phyloP scores from a whole-genome alignment of 805 yeast species.

The Monosporozyma aquatica region DNA sequence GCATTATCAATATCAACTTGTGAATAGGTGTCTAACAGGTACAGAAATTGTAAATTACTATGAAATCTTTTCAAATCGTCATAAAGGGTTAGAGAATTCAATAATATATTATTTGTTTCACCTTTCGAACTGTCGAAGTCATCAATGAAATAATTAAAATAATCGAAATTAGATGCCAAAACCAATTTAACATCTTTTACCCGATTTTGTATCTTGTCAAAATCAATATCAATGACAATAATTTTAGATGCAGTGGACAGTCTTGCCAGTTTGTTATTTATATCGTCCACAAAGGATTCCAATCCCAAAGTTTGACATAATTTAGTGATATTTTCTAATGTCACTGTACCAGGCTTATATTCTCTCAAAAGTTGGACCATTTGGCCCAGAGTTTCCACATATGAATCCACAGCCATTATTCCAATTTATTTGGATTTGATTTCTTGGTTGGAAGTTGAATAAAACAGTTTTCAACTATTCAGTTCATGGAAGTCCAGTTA shows the following conservation, averaged over 20 bases:
- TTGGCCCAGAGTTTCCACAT: constrained; percentile 20
- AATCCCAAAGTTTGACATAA: constrained; percentile 29
- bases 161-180: constrained; percentile 30
- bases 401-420: constrained; percentile 21
- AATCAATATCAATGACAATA: constrained; percentile 31
- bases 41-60: constrained; percentile 26
- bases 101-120: constrained; percentile 20
- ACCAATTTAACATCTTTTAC: constrained; percentile 31
- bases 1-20: constrained; percentile 21
- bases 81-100: constrained; percentile 23
- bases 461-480: too few species aligned
- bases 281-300: constrained; percentile 29
- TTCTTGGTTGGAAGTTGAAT: too few species aligned
- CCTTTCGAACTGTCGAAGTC: background rate
- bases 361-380: constrained; percentile 26
- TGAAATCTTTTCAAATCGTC: constrained; percentile 26
- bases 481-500: too few species aligned
- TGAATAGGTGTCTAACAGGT: constrained; percentile 27
- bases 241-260: constrained; percentile 32
- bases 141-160: constrained; percentile 26
- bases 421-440: background rate
- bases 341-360: constrained; percentile 28
- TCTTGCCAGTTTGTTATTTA: constrained; percentile 21
- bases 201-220: constrained; percentile 17
- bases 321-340: constrained; percentile 27